phyloP scores from a whole-genome alignment of 2,329 filamentous ascomycete genomes.

The Ceratocystis smalleyi region DNA sequence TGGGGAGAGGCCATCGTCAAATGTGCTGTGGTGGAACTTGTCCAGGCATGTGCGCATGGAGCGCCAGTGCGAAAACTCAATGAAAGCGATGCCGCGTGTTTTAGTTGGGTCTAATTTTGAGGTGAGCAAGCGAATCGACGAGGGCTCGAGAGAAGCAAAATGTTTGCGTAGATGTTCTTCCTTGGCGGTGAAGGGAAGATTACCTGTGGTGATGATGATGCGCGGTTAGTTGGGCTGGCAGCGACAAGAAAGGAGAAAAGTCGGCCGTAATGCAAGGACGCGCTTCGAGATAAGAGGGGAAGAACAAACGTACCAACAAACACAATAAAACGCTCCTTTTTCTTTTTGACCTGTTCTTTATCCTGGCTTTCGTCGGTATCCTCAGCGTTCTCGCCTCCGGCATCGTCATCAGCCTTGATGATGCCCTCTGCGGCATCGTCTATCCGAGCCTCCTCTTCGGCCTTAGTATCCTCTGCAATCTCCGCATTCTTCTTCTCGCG shows the following conservation, averaged over 20 bases:
- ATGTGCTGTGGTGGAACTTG: conserved; percentile 73
- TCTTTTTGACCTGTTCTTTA: conserved; percentile 20
- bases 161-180: conserved; percentile 52
- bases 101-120: conserved; percentile 46
- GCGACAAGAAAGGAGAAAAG: conserved; percentile 7
- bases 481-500: conserved; percentile 19
- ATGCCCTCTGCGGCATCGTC: conserved; percentile 19
- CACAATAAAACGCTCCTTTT: conserved; percentile 49
- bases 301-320: conserved; percentile 46
- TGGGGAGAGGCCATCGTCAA: conserved; percentile 39
- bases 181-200: conserved; percentile 75
- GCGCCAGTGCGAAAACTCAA: conserved; percentile 77
- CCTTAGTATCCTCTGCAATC: conserved; percentile 15
- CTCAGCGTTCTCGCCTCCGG: conserved; percentile 21
- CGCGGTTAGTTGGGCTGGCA: neutral
- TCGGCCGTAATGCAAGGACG: conserved; percentile 14
- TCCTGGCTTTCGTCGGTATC: conserved; percentile 22
- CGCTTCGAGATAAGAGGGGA: neutral
- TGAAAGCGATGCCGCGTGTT: conserved; percentile 65
- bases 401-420: conserved; percentile 17
- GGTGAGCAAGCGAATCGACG: conserved; percentile 56
- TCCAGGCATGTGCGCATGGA: conserved; percentile 87
- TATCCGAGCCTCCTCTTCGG: conserved; percentile 2
- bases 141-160: conserved; percentile 61
- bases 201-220: conserved; percentile 38